Percentiles rank a stretch among this genome's conserved stretches.
Evolutionary conservation across 1,284 basidiomycete species (phyloP).

Genomic region (Omphalotus olearius): DNA sequence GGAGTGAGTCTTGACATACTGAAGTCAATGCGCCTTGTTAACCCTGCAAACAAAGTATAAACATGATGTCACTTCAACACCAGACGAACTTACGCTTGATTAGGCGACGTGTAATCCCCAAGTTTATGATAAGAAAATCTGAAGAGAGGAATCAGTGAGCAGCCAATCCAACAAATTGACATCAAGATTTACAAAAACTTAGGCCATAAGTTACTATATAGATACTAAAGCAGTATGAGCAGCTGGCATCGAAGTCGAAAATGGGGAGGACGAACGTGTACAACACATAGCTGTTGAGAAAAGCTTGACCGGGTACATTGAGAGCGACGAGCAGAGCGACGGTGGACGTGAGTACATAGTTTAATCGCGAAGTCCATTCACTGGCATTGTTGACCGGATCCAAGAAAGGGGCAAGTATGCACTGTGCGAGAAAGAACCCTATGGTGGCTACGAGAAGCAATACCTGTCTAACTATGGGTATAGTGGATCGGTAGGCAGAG

Average conservation of each 20-base stretch:
- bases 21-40: slow-evolving; percentile 69
- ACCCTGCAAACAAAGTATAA: slow-evolving; percentile 31
- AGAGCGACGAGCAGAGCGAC: slow-evolving; percentile 59
- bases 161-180: background rate
- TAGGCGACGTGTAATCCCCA: slow-evolving; percentile 41
- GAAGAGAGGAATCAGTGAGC: slow-evolving; percentile 5
- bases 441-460: slow-evolving; percentile 58
- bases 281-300: slow-evolving; percentile 56
- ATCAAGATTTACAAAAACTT: slow-evolving; percentile 45
- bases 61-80: background rate
- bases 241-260: background rate
- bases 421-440: slow-evolving; percentile 60
- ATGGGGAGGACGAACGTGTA: slow-evolving; percentile 46
- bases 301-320: slow-evolving; percentile 48
- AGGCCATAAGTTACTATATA: slow-evolving; percentile 67
- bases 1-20: slow-evolving; percentile 36
- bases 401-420: slow-evolving; percentile 60
- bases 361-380: slow-evolving; percentile 70
- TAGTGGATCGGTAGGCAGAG: slow-evolving; percentile 39
- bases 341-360: slow-evolving; percentile 63
- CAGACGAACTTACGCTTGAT: slow-evolving; percentile 48
- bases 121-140: slow-evolving; percentile 67
- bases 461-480: slow-evolving; percentile 60
- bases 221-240: slow-evolving; percentile 36
- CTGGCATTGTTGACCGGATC: slow-evolving; percentile 75